Percentiles rank a stretch among this genome's conserved stretches.
phyloP scores from a whole-genome alignment of 805 yeast species.

The Saturnispora zaruensis region DNA sequence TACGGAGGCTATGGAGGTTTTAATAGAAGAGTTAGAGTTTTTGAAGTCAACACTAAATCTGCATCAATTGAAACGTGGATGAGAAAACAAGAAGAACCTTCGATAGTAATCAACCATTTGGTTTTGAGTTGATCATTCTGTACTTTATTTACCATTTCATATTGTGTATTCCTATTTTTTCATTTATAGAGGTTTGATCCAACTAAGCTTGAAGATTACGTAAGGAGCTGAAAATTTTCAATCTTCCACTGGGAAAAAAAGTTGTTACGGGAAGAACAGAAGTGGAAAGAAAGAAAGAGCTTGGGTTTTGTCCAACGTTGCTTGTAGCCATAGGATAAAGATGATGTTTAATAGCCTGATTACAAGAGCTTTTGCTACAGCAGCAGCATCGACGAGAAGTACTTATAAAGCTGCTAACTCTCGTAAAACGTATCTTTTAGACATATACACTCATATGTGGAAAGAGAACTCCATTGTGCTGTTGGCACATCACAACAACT shows the following conservation, averaged over 20 bases:
- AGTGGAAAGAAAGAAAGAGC: neutral
- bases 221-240: neutral
- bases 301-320: neutral
- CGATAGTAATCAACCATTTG: conserved; percentile 10
- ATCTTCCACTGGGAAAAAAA: neutral
- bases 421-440: conserved; percentile 81
- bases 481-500: conserved; percentile 78
- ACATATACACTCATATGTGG: conserved; percentile 65
- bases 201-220: neutral
- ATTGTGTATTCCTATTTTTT: neutral
- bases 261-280: neutral
- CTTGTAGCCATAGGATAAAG: neutral
- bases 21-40: conserved; percentile 68
- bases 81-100: conserved; percentile 51
- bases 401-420: conserved; percentile 57
- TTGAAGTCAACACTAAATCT: conserved; percentile 47
- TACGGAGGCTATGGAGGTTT: conserved; percentile 91
- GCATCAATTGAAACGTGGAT: conserved; percentile 62
- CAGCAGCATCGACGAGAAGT: conserved; percentile 3
- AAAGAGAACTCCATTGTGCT: conserved; percentile 61
- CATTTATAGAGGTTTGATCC: neutral
- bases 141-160: neutral
- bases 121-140: neutral
- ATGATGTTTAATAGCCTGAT: conserved; percentile 1
- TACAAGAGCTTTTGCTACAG: conserved; percentile 9